A percentile compares a stretch with the other conserved stretches of the same genome.
phyloP scores from a whole-genome alignment of 768 basidiomycete species.

The Mycena vulgaris region DNA sequence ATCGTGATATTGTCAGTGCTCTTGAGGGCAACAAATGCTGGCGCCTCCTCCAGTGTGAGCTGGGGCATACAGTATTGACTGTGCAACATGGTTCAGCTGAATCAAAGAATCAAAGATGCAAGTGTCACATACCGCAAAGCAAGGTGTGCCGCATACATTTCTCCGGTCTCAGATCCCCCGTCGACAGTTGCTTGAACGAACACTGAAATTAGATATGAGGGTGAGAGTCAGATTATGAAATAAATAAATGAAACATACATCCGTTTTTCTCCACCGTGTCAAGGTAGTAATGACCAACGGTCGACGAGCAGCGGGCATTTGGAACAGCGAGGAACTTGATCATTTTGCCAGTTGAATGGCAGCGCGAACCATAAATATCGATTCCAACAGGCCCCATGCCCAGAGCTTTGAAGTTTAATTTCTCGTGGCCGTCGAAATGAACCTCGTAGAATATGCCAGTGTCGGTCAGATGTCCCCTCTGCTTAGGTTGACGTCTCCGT shows the following conservation, averaged over 20 bases:
- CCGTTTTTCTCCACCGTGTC: no score
- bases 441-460: constrained; percentile 31
- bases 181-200: constrained; percentile 40
- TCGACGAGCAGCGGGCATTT: no score
- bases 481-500: neutral
- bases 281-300: no score
- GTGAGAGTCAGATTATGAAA: no score
- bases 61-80: constrained; percentile 5
- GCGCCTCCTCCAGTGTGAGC: constrained; percentile 22
- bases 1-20: constrained; percentile 45
- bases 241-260: no score
- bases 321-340: no score
- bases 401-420: constrained; percentile 40
- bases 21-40: constrained; percentile 25
- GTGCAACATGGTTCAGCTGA: neutral
- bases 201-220: no score
- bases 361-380: no score
- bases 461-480: constrained; percentile 3
- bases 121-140: neutral
- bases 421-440: constrained; percentile 46
- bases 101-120: no score
- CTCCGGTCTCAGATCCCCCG: constrained; percentile 37
- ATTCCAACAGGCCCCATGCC: constrained; percentile 36
- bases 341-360: no score
- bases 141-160: constrained; percentile 23